phyloP scores from a whole-genome alignment of 2,329 filamentous ascomycete genomes.

The Huntiella omanensis region DNA sequence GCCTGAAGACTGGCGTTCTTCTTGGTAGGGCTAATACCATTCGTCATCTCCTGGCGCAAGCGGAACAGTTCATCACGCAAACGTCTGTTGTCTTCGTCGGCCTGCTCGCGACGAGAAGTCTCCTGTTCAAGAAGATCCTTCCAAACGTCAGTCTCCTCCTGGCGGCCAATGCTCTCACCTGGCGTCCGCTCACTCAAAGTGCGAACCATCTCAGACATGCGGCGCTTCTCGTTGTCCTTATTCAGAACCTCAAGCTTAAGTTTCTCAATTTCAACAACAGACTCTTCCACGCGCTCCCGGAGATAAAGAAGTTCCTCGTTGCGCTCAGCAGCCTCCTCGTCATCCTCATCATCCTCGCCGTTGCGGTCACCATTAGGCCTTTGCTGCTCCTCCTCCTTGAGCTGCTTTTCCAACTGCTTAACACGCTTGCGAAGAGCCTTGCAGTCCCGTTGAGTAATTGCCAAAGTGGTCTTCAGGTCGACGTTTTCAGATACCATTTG shows the following conservation, averaged over 20 bases:
- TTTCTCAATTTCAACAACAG: conserved; percentile 65
- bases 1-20: conserved; percentile 27
- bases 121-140: conserved; percentile 90
- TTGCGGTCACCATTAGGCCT: conserved; percentile 42
- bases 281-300: conserved; percentile 69
- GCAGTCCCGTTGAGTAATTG: conserved; percentile 79
- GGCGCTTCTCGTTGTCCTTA: conserved; percentile 70
- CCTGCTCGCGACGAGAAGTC: conserved; percentile 70
- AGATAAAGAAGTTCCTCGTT: conserved; percentile 77
- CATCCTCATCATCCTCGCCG: conserved; percentile 36
- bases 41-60: conserved; percentile 35
- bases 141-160: conserved; percentile 67
- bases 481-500: conserved; percentile 98
- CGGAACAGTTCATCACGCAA: conserved; percentile 71
- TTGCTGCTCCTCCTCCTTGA: conserved; percentile 42
- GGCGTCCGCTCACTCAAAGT: conserved; percentile 30
- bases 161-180: conserved; percentile 30
- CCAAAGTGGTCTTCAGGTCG: conserved; percentile 75
- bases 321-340: conserved; percentile 45
- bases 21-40: conserved; percentile 26
- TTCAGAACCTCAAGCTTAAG: conserved; percentile 59
- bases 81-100: conserved; percentile 71
- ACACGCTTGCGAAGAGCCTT: conserved; percentile 63
- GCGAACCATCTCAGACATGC: conserved; percentile 62
- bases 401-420: conserved; percentile 69